These are phyloP conservation scores for Ensete ventricosum DNA, from an alignment of 176 grass and related monocot genomes.

Conservation along the genomic window DNA sequence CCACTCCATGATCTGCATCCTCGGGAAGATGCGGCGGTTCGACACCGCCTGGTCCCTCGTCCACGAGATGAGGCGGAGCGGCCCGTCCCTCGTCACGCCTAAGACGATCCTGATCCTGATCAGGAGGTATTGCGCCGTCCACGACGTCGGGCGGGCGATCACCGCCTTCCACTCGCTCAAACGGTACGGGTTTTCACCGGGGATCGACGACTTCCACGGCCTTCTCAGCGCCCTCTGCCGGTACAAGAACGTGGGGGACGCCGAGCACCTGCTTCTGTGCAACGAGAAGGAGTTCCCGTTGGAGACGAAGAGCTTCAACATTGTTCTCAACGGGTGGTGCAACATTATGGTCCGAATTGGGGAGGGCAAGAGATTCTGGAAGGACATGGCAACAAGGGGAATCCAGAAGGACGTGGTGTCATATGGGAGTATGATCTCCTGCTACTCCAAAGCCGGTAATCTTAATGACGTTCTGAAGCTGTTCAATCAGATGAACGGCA, in stretches of 20 bases:
- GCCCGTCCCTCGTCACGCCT: conserved; percentile 30
- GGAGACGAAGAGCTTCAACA: conserved; percentile 85
- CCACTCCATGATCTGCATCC: conserved; percentile 75
- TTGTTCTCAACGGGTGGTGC: conserved; percentile 78
- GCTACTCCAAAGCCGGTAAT: conserved; percentile 73
- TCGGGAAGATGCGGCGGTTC: conserved; percentile 65
- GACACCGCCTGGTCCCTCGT: conserved; percentile 59
- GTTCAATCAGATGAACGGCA: conserved; percentile 63
- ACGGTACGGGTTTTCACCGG: conserved; percentile 36
- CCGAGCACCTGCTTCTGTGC: conserved; percentile 69
- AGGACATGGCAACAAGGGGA: conserved; percentile 38
- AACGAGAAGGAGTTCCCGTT: conserved; percentile 51
- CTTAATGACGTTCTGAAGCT: conserved; percentile 64
- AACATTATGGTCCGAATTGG: conserved; percentile 42
- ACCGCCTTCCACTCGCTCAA: conserved; percentile 51
- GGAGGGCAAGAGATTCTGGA: conserved; percentile 80
- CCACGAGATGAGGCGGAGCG: conserved; percentile 51
- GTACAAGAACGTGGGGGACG: conserved; percentile 72
- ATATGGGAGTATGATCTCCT: conserved; percentile 76
- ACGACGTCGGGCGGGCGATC: conserved; percentile 53
- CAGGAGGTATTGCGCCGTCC: conserved; percentile 45
- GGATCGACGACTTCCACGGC: conserved; percentile 47
- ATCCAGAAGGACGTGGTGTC: conserved; percentile 57
- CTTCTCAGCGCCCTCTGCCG: conserved; percentile 62
- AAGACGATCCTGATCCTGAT: conserved; percentile 42